phyloP scores from a whole-genome alignment of 2,329 filamentous ascomycete species.

The Blastomyces parvus region DNA sequence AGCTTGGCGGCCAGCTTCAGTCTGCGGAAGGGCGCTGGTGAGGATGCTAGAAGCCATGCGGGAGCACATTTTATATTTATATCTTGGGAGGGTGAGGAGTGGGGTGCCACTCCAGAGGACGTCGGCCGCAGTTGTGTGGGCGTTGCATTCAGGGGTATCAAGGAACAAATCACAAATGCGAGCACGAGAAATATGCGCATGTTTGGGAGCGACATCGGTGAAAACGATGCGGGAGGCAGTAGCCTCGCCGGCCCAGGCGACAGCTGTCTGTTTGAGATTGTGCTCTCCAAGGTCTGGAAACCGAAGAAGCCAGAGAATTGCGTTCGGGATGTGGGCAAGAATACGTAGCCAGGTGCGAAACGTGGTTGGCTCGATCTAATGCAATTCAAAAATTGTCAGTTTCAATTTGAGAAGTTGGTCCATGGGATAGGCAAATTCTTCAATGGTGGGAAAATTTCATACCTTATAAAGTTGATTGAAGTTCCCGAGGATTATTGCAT shows the following conservation, averaged over 20 bases:
- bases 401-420: neutral
- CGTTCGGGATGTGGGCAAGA: slow-evolving; percentile 71
- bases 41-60: slow-evolving; percentile 95
- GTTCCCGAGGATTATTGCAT: slow-evolving; percentile 86
- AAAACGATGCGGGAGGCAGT: slow-evolving; percentile 84
- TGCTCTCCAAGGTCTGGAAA: slow-evolving; percentile 89
- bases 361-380: slow-evolving; percentile 87
- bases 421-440: neutral
- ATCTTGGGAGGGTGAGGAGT: slow-evolving; percentile 77
- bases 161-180: slow-evolving; percentile 90
- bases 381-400: slow-evolving; percentile 8
- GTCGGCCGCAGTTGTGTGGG: slow-evolving; percentile 93
- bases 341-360: slow-evolving; percentile 95
- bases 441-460: slow-evolving; percentile 21
- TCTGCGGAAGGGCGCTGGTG: slow-evolving; percentile 72
- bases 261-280: slow-evolving; percentile 71
- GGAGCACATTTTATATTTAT: slow-evolving; percentile 97
- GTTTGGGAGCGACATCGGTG: slow-evolving; percentile 93
- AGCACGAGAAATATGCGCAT: slow-evolving; percentile 83
- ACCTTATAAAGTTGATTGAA: slow-evolving; percentile 99
- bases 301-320: slow-evolving; percentile 88
- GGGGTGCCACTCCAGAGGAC: slow-evolving; percentile 95
- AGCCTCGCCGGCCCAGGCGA: slow-evolving; percentile 71
- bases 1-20: slow-evolving; percentile 55
- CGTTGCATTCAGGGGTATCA: slow-evolving; percentile 96